Conservation (phyloP, 2,329 filamentous ascomycete genomes). For the Camillea tinctor region DNA sequence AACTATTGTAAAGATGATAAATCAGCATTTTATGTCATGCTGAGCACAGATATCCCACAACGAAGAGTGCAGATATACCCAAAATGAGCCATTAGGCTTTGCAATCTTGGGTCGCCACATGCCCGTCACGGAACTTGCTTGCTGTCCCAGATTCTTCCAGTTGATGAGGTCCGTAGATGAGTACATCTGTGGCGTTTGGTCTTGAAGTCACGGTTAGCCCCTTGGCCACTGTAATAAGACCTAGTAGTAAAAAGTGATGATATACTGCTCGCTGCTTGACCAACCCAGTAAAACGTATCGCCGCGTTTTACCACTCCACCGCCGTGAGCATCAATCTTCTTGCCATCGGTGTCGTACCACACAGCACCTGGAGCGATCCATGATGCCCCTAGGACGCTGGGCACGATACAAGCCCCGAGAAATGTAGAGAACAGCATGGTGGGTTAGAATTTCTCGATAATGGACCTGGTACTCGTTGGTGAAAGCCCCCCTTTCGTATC, state of each 20-base stretch:
- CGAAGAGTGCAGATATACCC: constrained; percentile 24
- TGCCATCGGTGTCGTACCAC: constrained; percentile 38
- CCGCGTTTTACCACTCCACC: constrained; percentile 36
- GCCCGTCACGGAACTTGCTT: constrained; percentile 32
- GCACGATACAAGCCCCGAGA: constrained; percentile 10
- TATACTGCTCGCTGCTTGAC: constrained; percentile 36
- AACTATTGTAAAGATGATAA: constrained; percentile 25
- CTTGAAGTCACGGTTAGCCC: constrained; percentile 20
- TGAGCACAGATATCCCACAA: background rate
- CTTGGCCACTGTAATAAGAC: background rate
- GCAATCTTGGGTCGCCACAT: constrained; percentile 42
- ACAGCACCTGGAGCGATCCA: constrained; percentile 41
- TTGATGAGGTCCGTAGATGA: constrained; percentile 40
- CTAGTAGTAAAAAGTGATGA: constrained; percentile 2
- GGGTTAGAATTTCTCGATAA: background rate
- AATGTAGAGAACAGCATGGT: constrained; percentile 17
- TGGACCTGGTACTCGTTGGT: background rate
- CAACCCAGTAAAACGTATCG: constrained; percentile 41
- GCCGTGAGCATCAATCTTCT: constrained; percentile 41
- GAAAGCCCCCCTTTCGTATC: background rate
- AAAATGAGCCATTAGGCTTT: constrained; percentile 40
- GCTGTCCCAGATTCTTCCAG: constrained; percentile 37
- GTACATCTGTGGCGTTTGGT: constrained; percentile 38
- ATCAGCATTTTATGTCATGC: background rate
- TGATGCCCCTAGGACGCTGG: constrained; percentile 26